Percentiles rank a stretch among this genome's conserved stretches.
Conservation (phyloP, 371 early-diverging fungal species). For the Lichtheimia corymbifera region DNA sequence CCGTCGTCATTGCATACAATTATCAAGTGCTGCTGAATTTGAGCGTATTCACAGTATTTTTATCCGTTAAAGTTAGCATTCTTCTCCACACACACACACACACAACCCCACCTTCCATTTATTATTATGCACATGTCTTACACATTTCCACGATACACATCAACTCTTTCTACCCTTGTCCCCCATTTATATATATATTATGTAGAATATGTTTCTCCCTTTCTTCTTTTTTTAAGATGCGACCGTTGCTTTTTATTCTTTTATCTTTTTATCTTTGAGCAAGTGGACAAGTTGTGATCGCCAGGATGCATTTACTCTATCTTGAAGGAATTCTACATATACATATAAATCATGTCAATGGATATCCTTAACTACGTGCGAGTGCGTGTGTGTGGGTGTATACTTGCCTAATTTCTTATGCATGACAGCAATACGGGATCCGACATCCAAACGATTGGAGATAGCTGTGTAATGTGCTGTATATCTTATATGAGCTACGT, state of each 20-base stretch:
- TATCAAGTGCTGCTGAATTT: conserved; percentile 32
- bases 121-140: conserved; percentile 6
- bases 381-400: no score
- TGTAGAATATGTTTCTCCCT: conserved; percentile 11
- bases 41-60: conserved; percentile 40
- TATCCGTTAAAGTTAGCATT: conserved; percentile 23
- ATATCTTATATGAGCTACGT: background rate
- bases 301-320: no score
- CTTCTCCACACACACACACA: background rate
- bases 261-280: no score
- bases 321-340: no score
- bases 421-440: conserved; percentile 15
- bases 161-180: background rate
- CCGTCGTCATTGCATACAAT: conserved; percentile 25
- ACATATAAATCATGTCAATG: no score
- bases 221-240: background rate
- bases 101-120: background rate
- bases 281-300: no score
- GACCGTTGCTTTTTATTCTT: no score
- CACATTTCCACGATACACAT: conserved; percentile 3
- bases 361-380: no score
- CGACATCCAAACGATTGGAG: conserved; percentile 13
- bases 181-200: background rate
- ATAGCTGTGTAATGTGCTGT: conserved; percentile 14
- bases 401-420: conserved; percentile 14